phyloP scores from a whole-genome alignment of 129 eudicot species.

The Lactuca saligna region DNA sequence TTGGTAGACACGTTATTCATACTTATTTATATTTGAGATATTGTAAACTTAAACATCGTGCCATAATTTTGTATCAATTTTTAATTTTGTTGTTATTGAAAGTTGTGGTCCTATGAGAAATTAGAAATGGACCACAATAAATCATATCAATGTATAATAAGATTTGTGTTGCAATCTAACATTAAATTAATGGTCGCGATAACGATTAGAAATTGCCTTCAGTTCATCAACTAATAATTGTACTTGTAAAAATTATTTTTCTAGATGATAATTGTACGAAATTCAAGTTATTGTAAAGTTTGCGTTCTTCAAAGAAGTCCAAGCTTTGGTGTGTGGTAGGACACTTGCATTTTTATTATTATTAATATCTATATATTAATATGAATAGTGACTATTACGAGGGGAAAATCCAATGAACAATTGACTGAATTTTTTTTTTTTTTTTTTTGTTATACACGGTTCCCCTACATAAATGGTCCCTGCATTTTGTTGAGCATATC shows the following conservation, averaged over 20 bases:
- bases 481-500: too few species aligned
- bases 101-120: conserved; percentile 1
- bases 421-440: too few species aligned
- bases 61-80: background rate
- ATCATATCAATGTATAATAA: background rate
- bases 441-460: too few species aligned
- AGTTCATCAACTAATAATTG: conserved; percentile 1
- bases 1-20: background rate
- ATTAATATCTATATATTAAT: too few species aligned
- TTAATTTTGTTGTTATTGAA: background rate
- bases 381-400: too few species aligned
- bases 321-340: background rate
- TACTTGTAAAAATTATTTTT: background rate
- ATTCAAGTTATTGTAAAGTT: background rate
- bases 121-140: conserved; percentile 13
- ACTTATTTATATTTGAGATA: conserved; percentile 12
- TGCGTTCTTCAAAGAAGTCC: background rate
- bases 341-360: too few species aligned
- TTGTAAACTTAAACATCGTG: conserved; percentile 9
- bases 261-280: background rate
- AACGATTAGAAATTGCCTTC: conserved; percentile 7
- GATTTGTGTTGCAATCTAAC: conserved; percentile 1
- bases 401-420: too few species aligned
- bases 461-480: too few species aligned
- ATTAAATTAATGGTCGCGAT: background rate